phyloP scores from a whole-genome alignment of 2,329 filamentous ascomycete species.

The Sphaerulina vaccinii region DNA sequence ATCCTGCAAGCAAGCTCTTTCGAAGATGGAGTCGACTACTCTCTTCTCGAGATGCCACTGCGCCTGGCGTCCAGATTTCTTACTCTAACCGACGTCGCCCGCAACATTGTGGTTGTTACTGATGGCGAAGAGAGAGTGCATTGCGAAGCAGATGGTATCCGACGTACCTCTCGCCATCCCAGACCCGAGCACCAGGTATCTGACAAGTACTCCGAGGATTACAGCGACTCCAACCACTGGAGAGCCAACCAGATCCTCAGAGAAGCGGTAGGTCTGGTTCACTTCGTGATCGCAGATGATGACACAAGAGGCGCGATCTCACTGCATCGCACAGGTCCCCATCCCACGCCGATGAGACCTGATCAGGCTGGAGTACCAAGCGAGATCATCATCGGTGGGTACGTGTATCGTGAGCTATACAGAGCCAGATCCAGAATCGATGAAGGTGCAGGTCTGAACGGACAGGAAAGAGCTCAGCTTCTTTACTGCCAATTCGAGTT shows the following conservation, averaged over 20 bases:
- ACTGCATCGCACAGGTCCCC: not conserved
- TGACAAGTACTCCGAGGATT: not conserved
- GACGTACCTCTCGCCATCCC: not conserved
- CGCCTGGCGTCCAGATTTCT: conserved; percentile 8
- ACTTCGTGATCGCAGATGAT: not conserved
- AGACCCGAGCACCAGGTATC: not conserved
- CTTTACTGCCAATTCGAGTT: not conserved
- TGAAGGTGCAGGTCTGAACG: not conserved
- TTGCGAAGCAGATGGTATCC: not conserved
- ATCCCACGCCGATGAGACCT: not conserved
- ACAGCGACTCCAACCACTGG: not conserved
- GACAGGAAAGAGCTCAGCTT: not conserved
- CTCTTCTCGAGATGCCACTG: not conserved
- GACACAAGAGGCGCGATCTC: not conserved
- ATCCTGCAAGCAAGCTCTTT: not conserved
- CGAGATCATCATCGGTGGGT: not conserved
- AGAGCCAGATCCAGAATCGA: too few relatives aligned
- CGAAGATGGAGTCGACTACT: not conserved
- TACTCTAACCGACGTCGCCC: not conserved
- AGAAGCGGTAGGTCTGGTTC: not conserved
- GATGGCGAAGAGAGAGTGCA: not conserved
- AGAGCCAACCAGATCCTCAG: conserved; percentile 4
- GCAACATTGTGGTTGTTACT: not conserved
- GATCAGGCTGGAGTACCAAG: not conserved
- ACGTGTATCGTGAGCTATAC: not conserved